Percentiles rank a stretch among this genome's conserved stretches.
phyloP scores from a whole-genome alignment of 2,329 filamentous ascomycete species.

The Cercospora sojina region DNA sequence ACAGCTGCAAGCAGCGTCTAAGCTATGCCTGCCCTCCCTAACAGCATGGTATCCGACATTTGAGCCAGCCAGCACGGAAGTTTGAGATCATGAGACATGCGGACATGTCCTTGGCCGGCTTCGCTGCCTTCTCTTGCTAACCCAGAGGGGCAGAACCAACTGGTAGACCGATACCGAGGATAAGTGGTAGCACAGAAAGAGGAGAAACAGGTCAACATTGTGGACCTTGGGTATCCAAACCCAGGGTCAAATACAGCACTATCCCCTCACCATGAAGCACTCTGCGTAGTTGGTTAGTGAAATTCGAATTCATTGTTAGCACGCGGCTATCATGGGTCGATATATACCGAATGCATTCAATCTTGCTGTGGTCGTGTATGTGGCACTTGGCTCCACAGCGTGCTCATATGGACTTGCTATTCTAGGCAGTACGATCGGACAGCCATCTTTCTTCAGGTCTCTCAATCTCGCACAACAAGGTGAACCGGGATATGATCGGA shows the following conservation, averaged over 20 bases:
- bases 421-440: conserved; percentile 49
- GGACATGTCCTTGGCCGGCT: background rate
- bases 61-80: background rate
- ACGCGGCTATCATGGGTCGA: background rate
- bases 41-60: background rate
- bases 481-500: conserved; percentile 44
- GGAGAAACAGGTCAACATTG: background rate
- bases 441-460: conserved; percentile 48
- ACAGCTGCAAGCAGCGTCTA: background rate
- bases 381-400: conserved; percentile 35
- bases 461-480: conserved; percentile 43
- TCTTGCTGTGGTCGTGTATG: conserved; percentile 26
- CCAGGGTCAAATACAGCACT: background rate
- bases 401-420: conserved; percentile 41
- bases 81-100: background rate
- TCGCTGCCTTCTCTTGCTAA: background rate
- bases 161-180: background rate
- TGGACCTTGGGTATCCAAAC: background rate
- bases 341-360: conserved; percentile 14
- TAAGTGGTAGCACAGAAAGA: background rate
- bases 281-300: background rate
- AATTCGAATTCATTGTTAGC: background rate
- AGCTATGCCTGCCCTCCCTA: background rate
- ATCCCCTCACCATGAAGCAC: background rate
- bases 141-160: background rate